A percentile compares a stretch with the other conserved stretches of the same genome.
Evolutionary conservation across 2,329 filamentous ascomycete species (phyloP).

Genomic region (Periglandula ipomoeae): DNA sequence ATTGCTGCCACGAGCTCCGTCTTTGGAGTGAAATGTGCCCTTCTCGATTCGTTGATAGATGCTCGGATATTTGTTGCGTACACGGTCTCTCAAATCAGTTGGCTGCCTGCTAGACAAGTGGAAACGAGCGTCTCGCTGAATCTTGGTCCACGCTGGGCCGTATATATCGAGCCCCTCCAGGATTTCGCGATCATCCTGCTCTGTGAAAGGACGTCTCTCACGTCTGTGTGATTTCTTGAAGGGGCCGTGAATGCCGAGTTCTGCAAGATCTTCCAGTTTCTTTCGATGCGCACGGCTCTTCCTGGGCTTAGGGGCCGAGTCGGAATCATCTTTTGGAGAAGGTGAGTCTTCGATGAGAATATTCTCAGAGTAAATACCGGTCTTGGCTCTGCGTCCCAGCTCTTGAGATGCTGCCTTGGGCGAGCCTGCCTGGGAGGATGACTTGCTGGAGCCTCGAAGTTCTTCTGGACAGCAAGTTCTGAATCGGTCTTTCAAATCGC

Average conservation of each 20-base stretch:
- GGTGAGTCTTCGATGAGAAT: constrained; percentile 38
- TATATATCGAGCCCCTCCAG: constrained; percentile 50
- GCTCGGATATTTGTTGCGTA: constrained; percentile 54
- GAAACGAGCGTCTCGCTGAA: constrained; percentile 50
- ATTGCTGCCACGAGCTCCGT: constrained; percentile 29
- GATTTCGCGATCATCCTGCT: constrained; percentile 54
- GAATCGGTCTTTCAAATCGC: constrained; percentile 58
- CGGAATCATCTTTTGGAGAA: constrained; percentile 22
- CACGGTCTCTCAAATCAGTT: constrained; percentile 53
- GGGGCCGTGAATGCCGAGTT: constrained; percentile 51
- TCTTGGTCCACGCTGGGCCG: constrained; percentile 57
- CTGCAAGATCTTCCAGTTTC: constrained; percentile 44
- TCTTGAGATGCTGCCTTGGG: constrained; percentile 15
- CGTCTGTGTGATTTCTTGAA: constrained; percentile 54
- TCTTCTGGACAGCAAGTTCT: constrained; percentile 57
- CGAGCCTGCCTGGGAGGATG: constrained; percentile 14
- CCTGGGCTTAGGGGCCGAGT: constrained; percentile 31
- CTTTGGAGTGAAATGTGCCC: constrained; percentile 37
- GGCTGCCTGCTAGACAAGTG: constrained; percentile 50
- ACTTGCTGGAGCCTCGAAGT: constrained; percentile 35
- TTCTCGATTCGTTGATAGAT: constrained; percentile 50
- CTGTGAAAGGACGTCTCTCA: constrained; percentile 51
- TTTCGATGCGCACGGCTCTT: constrained; percentile 47
- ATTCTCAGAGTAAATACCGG: constrained; percentile 44
- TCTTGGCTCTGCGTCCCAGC: constrained; percentile 30